Evolutionary conservation across 148 eudicot species (phyloP), one percentile per base, ranked within the genome.

Genomic region (Polygonum aviculare): DNA sequence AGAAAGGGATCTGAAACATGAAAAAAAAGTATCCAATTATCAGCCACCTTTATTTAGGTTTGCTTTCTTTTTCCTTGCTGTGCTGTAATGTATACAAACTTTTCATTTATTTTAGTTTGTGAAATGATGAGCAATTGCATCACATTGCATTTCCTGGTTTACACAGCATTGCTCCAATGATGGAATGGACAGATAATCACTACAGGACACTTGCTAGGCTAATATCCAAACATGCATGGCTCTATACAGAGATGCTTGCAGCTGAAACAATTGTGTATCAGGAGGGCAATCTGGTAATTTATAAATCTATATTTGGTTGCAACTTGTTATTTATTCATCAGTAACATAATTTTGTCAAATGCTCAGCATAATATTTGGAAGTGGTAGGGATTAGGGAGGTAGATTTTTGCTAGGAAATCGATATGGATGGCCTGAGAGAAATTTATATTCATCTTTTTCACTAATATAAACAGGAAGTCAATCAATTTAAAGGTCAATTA

Each of bases 181-280:
- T 95, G 99, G 99, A 95, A 9, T 95, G 93, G 94, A 95, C 99
- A 5, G 94, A 92, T 80, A 89, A 84, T 84, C 96, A 92, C 83
- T 95, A 83, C 74, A 89, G 99, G 80, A 85, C 84, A 73, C 82
- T 95, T 76, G 99, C 99, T 31, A 85, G 99, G 35, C 85, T 89
- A 67, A 83, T 95, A 47, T 87, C 97, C 19, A 95, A 95, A 79
- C 88, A 89, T 79, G 92, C 99, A 33, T 95, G 99, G 99, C 91
- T 95, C 74, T 95, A 89, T 75, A 90, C 99, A 5, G 97, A 95
- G 88, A 95, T 95, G 99, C 79, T 89, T 84, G 93, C 99, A 78
- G 99, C 96, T n/a, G 96, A 95, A 83, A 95, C 97, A 11, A 90
- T 95, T 78, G 94, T 95, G 39, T 83, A 84, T 83, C 96, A 95